phyloP scores from a whole-genome alignment of 164 flowering plant genomes.

The Echeveria elegans region DNA sequence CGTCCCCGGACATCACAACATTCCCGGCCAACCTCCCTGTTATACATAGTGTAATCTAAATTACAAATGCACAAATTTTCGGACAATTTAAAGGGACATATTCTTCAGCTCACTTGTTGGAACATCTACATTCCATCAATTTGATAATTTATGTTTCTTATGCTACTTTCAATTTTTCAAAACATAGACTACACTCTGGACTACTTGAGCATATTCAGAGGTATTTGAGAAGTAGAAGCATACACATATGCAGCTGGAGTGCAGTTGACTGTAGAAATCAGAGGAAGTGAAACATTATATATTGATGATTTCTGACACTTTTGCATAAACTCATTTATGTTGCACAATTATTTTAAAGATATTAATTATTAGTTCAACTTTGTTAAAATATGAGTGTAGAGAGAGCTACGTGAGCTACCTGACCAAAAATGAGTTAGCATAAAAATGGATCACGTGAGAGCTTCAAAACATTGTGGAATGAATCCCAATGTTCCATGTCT shows the following conservation, averaged over 20 bases:
- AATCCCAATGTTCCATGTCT: too few relatives aligned
- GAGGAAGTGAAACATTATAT: background rate
- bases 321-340: background rate
- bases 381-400: too few relatives aligned
- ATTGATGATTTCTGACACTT: background rate
- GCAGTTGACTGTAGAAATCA: background rate
- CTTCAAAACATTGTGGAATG: background rate
- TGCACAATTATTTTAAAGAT: too few relatives aligned
- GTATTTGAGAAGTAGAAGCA: background rate
- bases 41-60: background rate
- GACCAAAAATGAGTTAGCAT: too few relatives aligned
- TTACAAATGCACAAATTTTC: too few relatives aligned
- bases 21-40: slow-evolving; percentile 61
- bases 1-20: slow-evolving; percentile 53
- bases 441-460: background rate
- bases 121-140: too few relatives aligned
- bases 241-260: too few relatives aligned
- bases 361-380: background rate
- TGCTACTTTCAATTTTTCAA: too few relatives aligned
- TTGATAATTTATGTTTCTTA: too few relatives aligned
- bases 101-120: background rate
- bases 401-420: too few relatives aligned
- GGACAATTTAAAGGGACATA: background rate
- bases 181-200: too few relatives aligned
- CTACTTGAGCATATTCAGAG: background rate